Base-by-base conservation (phyloP, 2,329 filamentous ascomycete species). In the Scytalidium lignicola region DNA sequence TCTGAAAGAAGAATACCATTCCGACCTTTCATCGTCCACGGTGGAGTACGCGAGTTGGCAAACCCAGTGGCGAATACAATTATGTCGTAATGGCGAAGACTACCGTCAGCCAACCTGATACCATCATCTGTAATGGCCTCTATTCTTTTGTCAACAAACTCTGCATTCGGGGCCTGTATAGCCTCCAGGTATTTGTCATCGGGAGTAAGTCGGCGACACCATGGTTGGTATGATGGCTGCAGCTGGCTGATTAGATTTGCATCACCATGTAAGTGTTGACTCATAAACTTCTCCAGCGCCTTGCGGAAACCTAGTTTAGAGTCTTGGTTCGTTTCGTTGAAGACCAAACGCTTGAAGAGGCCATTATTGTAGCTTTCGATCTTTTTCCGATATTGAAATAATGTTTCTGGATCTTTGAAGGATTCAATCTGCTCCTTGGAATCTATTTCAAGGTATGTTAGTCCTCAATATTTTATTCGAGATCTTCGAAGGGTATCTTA, bases 141-240 rank as follows among this genome's bases (percentile, higher is more conserved):
- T 10, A 69, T 66, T 2, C 60, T 55, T 15, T 57, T 43, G 29
- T 65, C 58, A 2, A 65, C 58, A 21, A 67, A 49, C 12, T 63
- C 54, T n/a, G 65, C 58, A 22, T 67, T 63, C 7, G 48, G 39
- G 47, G 60, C 55, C 29, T 65, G 57, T 7, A 66, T 51, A 2
- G 63, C 56, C n/a, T 67, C 65, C 41, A 65, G 62, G 49, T 66
- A 67, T 28, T 61, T 59, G 2, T 65, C 62, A 2, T 67, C 68
- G 1, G 68, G 69, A 1, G 67, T 64, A 44, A 68, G 62, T 1
- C 65, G 66, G 43, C 58, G 65, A 59, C 59, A 69, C 18, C 73
- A 72, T 5, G 68, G 67, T 3, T 65, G 62, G 64, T 68, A 75
- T 41, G 57, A 57, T n/a, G 67, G 67, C 41, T 69, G 64, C 49